A percentile compares a stretch with the other conserved stretches of the same genome.
phyloP scores from a whole-genome alignment of 2,329 filamentous ascomycete species.

The Pseudogymnoascus sp. region DNA sequence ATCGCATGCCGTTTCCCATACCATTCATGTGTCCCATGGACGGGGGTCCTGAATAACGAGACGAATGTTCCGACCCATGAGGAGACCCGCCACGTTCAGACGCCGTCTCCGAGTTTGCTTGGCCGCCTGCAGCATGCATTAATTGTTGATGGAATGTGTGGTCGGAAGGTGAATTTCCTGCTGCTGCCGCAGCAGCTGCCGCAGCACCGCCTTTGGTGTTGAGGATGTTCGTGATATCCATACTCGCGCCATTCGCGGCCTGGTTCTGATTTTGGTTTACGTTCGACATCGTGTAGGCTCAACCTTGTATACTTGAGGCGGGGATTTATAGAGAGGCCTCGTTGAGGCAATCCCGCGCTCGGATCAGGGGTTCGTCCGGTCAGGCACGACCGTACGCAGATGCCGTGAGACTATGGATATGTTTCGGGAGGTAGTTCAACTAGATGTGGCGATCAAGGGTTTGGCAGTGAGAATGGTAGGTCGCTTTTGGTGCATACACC shows the following conservation, averaged over 20 bases:
- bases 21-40: slow-evolving; percentile 28
- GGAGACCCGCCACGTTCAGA: slow-evolving; percentile 29
- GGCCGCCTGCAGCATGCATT: slow-evolving; percentile 24
- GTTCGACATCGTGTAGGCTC: slow-evolving; percentile 13
- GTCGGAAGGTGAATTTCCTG: slow-evolving; percentile 22
- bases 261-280: slow-evolving; percentile 5
- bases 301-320: slow-evolving; percentile 20
- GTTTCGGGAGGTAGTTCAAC: background rate
- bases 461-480: background rate
- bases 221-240: slow-evolving; percentile 32
- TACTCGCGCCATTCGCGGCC: slow-evolving; percentile 16
- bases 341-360: slow-evolving; percentile 19
- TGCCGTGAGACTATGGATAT: slow-evolving; percentile 1
- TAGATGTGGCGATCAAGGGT: background rate
- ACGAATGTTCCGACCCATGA: slow-evolving; percentile 29
- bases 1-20: slow-evolving; percentile 25
- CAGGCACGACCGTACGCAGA: background rate
- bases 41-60: slow-evolving; percentile 27
- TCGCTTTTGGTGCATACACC: background rate
- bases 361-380: slow-evolving; percentile 27
- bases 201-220: slow-evolving; percentile 29
- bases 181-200: slow-evolving; percentile 24
- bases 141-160: slow-evolving; percentile 29
- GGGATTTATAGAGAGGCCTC: slow-evolving; percentile 9
- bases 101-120: slow-evolving; percentile 28